Conservation (phyloP, 2,329 filamentous ascomycete genomes). For the Arthrinium phaeospermum region DNA sequence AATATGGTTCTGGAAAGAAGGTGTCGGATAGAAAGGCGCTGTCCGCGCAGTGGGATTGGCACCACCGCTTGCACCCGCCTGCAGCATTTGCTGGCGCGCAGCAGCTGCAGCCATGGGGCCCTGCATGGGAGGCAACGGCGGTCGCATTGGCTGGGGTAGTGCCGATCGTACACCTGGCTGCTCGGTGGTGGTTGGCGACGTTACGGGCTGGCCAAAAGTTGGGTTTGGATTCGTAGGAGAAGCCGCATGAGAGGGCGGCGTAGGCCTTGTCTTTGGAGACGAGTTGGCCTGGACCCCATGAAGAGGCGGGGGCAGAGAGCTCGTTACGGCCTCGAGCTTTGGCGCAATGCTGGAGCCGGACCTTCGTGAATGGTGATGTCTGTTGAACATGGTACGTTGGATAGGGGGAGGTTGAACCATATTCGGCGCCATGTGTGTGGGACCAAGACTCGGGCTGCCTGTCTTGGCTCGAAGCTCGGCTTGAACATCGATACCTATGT, state of each 20-base stretch:
- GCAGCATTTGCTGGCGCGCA: slow-evolving; percentile 43
- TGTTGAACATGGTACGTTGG: slow-evolving; percentile 80
- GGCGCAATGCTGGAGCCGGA: slow-evolving; percentile 77
- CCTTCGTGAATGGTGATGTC: slow-evolving; percentile 72
- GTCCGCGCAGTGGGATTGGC: slow-evolving; percentile 34
- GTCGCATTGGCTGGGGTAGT: slow-evolving; percentile 44
- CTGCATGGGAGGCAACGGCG: slow-evolving; percentile 38
- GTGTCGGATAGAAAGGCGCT: slow-evolving; percentile 74
- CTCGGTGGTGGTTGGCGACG: slow-evolving; percentile 55
- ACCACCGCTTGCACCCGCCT: slow-evolving; percentile 29
- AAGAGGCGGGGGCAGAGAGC: slow-evolving; percentile 51
- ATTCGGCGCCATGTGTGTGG: slow-evolving; percentile 70
- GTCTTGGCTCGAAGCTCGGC: slow-evolving; percentile 93
- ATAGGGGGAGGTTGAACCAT: slow-evolving; percentile 77
- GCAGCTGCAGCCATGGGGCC: slow-evolving; percentile 41
- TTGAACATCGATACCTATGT: slow-evolving; percentile 90
- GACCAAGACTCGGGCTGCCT: slow-evolving; percentile 79
- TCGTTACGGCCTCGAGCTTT: slow-evolving; percentile 66
- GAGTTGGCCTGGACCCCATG: slow-evolving; percentile 58
- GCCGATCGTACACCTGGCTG: slow-evolving; percentile 50
- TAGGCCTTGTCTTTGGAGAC: slow-evolving; percentile 74
- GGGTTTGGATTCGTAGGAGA: slow-evolving; percentile 59
- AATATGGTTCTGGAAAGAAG: slow-evolving; percentile 88
- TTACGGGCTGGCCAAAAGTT: slow-evolving; percentile 45
- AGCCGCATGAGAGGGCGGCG: slow-evolving; percentile 76